Evolutionary conservation across 75 land plant species (phyloP).

Genomic region (Selaginella tamariscina): DNA sequence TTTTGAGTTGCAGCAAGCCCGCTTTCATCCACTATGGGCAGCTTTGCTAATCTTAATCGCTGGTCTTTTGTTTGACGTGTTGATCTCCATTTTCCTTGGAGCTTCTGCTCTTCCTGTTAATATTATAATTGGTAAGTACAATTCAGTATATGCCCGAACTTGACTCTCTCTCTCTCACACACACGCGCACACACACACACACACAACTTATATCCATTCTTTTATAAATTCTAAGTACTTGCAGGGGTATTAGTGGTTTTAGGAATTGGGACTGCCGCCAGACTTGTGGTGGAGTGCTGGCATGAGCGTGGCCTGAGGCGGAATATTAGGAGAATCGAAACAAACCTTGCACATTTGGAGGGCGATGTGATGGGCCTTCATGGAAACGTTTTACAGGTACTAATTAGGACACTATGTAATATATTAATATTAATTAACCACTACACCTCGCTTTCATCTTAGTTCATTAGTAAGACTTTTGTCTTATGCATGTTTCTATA

Average conservation of each 20-base stretch:
- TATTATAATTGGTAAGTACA: slow-evolving; percentile 63
- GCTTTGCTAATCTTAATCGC: slow-evolving; percentile 71
- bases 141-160: neutral
- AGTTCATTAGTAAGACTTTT: too few relatives aligned
- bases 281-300: slow-evolving; percentile 67
- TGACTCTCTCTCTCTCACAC: slow-evolving; percentile 1
- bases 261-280: slow-evolving; percentile 73
- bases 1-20: slow-evolving; percentile 22
- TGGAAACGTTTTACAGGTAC: too few relatives aligned
- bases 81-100: slow-evolving; percentile 79
- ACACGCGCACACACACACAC: slow-evolving; percentile 8
- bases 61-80: slow-evolving; percentile 75
- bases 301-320: slow-evolving; percentile 52
- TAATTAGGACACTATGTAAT: too few relatives aligned
- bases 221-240: neutral
- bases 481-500: too few relatives aligned
- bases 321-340: slow-evolving; percentile 17
- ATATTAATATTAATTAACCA: too few relatives aligned
- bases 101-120: slow-evolving; percentile 88
- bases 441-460: too few relatives aligned
- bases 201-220: neutral
- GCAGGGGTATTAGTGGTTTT: slow-evolving; percentile 78
- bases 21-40: slow-evolving; percentile 81
- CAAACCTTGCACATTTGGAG: neutral
- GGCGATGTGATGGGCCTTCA: too few relatives aligned